phyloP scores from a whole-genome alignment of 306 rosid genomes.

The Morella rubra region DNA sequence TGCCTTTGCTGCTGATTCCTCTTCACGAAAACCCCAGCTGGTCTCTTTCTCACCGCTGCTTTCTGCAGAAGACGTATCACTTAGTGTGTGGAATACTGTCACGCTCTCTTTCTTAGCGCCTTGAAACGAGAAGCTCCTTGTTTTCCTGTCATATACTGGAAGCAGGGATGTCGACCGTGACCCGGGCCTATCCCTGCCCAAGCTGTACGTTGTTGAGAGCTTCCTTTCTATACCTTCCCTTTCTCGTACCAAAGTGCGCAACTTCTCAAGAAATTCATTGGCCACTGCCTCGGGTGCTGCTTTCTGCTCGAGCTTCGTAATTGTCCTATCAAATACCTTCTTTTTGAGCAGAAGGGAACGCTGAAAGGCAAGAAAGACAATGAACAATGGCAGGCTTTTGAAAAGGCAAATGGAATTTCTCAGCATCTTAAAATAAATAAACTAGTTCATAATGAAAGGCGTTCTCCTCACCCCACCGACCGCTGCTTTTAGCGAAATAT shows the following conservation, averaged over 20 bases:
- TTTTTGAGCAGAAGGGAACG: conserved; percentile 58
- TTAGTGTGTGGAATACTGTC: conserved; percentile 40
- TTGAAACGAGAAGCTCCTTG: conserved; percentile 43
- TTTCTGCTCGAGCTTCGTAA: conserved; percentile 51
- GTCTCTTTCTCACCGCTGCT: conserved; percentile 41
- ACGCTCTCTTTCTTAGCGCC: conserved; percentile 40
- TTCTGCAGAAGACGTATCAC: conserved; percentile 50
- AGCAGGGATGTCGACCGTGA: conserved; percentile 48
- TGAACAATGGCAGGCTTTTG: neutral
- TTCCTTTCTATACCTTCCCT: conserved; percentile 62
- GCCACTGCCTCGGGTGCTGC: conserved; percentile 42
- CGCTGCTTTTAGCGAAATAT: neutral
- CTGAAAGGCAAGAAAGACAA: conserved; percentile 31
- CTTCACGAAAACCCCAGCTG: conserved; percentile 27
- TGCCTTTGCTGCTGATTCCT: conserved; percentile 22
- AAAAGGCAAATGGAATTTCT: no score
- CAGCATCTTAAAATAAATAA: neutral
- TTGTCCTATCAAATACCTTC: conserved; percentile 57
- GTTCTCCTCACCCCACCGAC: neutral
- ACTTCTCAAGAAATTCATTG: conserved; percentile 37
- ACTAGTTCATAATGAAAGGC: neutral
- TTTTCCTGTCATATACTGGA: conserved; percentile 44
- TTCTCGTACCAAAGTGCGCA: conserved; percentile 39
- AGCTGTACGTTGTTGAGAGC: conserved; percentile 63
- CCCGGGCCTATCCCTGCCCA: conserved; percentile 51